These are phyloP conservation scores for Microascus cirrosus DNA, from an alignment of 2,329 filamentous ascomycete species.

Conservation along the genomic window DNA sequence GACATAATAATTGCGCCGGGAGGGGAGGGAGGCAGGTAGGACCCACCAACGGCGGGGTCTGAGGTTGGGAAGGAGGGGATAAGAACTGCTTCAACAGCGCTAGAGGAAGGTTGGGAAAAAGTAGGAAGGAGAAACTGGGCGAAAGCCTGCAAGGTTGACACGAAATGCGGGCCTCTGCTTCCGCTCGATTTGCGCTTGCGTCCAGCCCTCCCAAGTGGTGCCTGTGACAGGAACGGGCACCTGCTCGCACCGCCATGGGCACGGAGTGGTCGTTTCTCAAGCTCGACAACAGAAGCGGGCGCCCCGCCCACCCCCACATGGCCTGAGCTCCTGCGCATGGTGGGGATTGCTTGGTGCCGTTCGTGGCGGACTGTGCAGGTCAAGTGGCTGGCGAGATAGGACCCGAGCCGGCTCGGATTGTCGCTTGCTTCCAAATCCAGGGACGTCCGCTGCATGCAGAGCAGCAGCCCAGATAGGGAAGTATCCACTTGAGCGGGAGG, in stretches of 20 bases:
- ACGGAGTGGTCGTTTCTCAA: not conserved
- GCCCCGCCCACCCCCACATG: not conserved
- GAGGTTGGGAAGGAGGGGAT: too few species aligned
- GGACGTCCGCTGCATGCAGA: not conserved
- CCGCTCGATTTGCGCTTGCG: too few species aligned
- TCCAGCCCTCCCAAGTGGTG: too few species aligned
- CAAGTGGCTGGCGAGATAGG: not conserved
- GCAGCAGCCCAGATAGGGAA: not conserved
- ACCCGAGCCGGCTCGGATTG: too few species aligned
- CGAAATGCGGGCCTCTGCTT: too few species aligned
- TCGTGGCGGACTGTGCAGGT: not conserved
- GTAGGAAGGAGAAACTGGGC: too few species aligned
- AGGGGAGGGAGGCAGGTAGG: not conserved
- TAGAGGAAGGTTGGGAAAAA: too few species aligned
- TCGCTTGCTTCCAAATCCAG: too few species aligned
- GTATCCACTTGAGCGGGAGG: not conserved
- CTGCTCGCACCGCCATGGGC: not conserved
- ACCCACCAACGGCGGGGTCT: not conserved
- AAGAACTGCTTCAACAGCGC: too few species aligned
- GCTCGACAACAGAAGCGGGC: not conserved
- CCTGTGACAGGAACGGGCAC: too few species aligned
- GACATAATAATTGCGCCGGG: not conserved
- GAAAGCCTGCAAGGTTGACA: too few species aligned
- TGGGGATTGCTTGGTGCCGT: not conserved
- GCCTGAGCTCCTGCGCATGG: not conserved